These are phyloP conservation scores for Blastobotrys persicus DNA, from an alignment of 1,139 yeast genomes.

Conservation along the genomic window DNA sequence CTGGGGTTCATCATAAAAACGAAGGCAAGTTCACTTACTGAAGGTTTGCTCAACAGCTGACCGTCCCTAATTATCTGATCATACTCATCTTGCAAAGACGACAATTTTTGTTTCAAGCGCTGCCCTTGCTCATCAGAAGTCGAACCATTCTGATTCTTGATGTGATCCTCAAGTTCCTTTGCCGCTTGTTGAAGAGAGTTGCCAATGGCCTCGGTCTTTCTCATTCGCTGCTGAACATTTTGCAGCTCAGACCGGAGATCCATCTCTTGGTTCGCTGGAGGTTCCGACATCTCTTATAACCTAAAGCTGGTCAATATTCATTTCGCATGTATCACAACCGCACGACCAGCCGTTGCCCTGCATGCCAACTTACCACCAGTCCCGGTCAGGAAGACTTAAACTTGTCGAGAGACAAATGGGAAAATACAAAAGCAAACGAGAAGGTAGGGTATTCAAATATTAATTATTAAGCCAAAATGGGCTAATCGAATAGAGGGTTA, in stretches of 20 bases:
- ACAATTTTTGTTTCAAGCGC: conserved; percentile 18
- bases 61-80: conserved; percentile 20
- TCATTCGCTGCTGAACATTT: conserved; percentile 21
- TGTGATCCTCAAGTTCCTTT: conserved; percentile 17
- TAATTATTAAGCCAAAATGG: background rate
- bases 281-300: background rate
- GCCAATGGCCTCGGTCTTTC: conserved; percentile 20
- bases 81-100: conserved; percentile 21
- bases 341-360: no score
- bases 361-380: background rate
- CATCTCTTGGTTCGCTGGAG: conserved; percentile 8
- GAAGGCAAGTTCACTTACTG: background rate
- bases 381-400: background rate
- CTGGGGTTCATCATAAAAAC: no score
- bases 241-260: conserved; percentile 20
- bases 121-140: conserved; percentile 11
- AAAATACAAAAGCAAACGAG: no score
- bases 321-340: no score
- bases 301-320: background rate
- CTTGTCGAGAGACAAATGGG: no score
- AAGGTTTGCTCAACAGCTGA: conserved; percentile 10
- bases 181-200: conserved; percentile 22
- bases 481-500: background rate
- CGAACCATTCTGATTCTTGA: conserved; percentile 8
- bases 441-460: no score